A percentile compares a stretch with the other conserved stretches of the same genome.
Evolutionary conservation across 2,329 filamentous ascomycete species (phyloP).

Genomic region (Aspergillus aculeatinus): DNA sequence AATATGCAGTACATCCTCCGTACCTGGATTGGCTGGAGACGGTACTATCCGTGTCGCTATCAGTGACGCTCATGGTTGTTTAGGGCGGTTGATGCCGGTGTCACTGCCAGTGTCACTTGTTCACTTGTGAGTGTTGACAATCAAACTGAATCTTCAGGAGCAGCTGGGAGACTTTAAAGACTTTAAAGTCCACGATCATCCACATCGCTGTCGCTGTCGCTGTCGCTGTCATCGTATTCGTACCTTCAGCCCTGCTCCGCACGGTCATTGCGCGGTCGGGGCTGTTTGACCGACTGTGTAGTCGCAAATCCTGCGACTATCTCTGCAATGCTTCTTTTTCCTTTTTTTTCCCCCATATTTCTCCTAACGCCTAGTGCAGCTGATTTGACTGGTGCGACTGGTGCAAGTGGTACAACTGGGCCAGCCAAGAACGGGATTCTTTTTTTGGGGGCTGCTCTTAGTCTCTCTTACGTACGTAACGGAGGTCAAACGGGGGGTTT

Average conservation of each 20-base stretch:
- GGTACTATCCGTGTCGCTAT: slow-evolving; percentile 2
- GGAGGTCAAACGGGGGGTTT: background rate
- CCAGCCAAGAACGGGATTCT: background rate
- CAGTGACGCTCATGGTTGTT: background rate
- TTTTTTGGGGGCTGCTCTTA: background rate
- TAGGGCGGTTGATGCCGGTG: too few species aligned
- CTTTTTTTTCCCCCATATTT: background rate
- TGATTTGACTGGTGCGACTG: too few species aligned
- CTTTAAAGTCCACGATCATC: background rate
- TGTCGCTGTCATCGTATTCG: slow-evolving; percentile 3
- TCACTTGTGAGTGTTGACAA: background rate
- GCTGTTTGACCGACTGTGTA: background rate
- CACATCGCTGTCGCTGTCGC: background rate
- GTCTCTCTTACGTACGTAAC: background rate
- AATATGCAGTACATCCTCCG: background rate
- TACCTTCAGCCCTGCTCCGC: background rate
- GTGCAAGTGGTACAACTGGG: background rate
- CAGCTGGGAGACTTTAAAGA: background rate
- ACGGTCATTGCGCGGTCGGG: background rate
- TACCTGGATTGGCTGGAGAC: background rate
- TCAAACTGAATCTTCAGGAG: background rate
- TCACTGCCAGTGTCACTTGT: too few species aligned
- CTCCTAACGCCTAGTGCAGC: too few species aligned
- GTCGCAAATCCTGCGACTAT: background rate
- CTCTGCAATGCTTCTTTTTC: background rate